Evolutionary conservation across 305 asterid genomes (phyloP).

Genomic region (Solanum chacoense): DNA sequence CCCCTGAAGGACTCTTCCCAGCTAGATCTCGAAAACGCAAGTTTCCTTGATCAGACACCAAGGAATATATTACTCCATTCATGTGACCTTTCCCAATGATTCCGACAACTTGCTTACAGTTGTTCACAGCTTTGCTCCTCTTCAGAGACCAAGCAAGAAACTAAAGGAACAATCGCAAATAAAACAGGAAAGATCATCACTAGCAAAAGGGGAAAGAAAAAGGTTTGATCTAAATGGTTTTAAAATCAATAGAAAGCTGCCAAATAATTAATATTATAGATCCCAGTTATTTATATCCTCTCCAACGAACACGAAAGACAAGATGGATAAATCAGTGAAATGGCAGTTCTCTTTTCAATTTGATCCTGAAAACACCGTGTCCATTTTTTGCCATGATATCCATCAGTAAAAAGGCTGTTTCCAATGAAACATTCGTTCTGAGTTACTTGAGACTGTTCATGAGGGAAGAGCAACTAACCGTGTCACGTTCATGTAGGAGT

Average conservation of each 20-base stretch:
- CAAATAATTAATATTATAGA: neutral
- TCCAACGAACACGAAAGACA: neutral
- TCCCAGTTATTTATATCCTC: neutral
- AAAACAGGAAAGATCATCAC: neutral
- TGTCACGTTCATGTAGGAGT: conserved; percentile 78
- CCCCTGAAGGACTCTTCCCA: conserved; percentile 34
- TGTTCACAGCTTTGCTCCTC: conserved; percentile 91
- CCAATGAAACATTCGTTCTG: neutral
- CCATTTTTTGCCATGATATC: neutral
- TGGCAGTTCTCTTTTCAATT: neutral
- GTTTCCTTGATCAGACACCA: conserved; percentile 75
- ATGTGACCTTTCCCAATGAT: conserved; percentile 82
- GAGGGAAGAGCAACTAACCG: conserved; percentile 27
- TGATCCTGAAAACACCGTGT: neutral
- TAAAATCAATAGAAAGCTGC: neutral
- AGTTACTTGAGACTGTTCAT: neutral
- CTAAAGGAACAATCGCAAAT: conserved; percentile 15
- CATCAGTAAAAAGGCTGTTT: neutral
- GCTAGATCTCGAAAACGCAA: conserved; percentile 66
- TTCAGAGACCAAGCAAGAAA: conserved; percentile 87
- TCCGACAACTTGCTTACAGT: conserved; percentile 65
- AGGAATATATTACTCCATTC: conserved; percentile 81
- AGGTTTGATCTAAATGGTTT: neutral
- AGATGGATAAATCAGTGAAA: neutral
- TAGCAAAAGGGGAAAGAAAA: neutral